phyloP scores from a whole-genome alignment of 1,139 yeast genomes.

The Hyphopichia wangnamkhiaoensis region DNA sequence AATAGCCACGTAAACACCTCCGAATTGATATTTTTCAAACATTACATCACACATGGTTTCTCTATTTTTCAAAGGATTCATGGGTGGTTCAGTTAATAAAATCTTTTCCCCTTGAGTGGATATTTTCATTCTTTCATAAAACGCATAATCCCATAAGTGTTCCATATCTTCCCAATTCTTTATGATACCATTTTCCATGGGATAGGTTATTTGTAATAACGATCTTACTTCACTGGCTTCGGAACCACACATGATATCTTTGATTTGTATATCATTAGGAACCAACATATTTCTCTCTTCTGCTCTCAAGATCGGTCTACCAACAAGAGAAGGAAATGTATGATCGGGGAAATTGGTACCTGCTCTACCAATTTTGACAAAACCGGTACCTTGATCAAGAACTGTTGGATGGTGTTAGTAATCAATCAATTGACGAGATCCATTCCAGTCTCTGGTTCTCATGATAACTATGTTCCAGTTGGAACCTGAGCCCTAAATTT shows the following conservation, averaged over 20 bases:
- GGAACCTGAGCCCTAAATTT: too few species aligned
- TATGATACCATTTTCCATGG: slow-evolving; percentile 98
- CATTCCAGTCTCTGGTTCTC: too few species aligned
- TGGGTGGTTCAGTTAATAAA: slow-evolving; percentile 93
- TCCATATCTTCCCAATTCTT: slow-evolving; percentile 99
- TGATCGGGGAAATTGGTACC: slow-evolving; percentile 97
- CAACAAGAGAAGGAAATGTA: slow-evolving; percentile 98
- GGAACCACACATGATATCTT: slow-evolving; percentile 97
- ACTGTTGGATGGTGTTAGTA: slow-evolving; percentile 43
- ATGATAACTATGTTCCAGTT: too few species aligned
- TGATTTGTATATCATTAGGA: slow-evolving; percentile 65
- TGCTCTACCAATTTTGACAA: slow-evolving; percentile 91
- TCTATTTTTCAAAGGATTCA: slow-evolving; percentile 92
- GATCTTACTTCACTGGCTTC: slow-evolving; percentile 93
- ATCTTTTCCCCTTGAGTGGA: slow-evolving; percentile 77
- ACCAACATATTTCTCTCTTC: slow-evolving; percentile 74
- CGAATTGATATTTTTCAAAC: slow-evolving; percentile 95
- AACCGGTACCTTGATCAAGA: slow-evolving; percentile 99
- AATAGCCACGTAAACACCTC: slow-evolving; percentile 96
- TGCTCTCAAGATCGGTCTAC: slow-evolving; percentile 95
- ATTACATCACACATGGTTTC: slow-evolving; percentile 95
- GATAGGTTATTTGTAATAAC: slow-evolving; percentile 86
- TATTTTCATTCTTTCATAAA: slow-evolving; percentile 83
- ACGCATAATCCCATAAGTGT: slow-evolving; percentile 97
- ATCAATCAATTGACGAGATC: slow-evolving; percentile 6